A percentile compares a stretch with the other conserved stretches of the same genome.
phyloP scores from a whole-genome alignment of 148 eudicot genomes.

The Chenopodium album region DNA sequence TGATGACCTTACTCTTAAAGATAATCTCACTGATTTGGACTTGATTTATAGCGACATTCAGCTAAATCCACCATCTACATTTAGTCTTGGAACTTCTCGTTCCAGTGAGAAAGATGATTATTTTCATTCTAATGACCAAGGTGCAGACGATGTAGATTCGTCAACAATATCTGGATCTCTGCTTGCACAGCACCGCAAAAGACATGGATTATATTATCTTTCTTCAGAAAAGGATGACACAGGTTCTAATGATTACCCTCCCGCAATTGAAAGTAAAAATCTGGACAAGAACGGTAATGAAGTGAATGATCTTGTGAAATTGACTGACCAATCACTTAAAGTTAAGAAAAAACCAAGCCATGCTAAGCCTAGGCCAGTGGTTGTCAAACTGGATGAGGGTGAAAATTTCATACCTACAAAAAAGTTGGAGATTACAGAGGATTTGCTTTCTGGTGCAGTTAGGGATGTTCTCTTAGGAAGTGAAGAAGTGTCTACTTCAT shows the following conservation, averaged over 20 bases:
- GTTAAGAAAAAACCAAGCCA: constrained; percentile 62
- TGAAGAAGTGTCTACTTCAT: constrained; percentile 45
- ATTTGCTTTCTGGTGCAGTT: constrained; percentile 73
- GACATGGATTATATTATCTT: constrained; percentile 83
- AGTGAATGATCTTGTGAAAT: constrained; percentile 67
- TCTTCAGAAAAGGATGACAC: constrained; percentile 54
- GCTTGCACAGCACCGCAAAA: constrained; percentile 74
- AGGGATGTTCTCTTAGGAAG: constrained; percentile 60
- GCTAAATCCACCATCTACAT: constrained; percentile 40
- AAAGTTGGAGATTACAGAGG: constrained; percentile 42
- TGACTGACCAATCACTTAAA: constrained; percentile 67
- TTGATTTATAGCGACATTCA: constrained; percentile 53
- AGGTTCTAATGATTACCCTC: constrained; percentile 58
- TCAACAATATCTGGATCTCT: constrained; percentile 61
- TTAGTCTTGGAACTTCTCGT: constrained; percentile 48
- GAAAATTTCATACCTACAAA: constrained; percentile 36
- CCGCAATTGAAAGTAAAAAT: constrained; percentile 58
- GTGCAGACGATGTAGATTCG: constrained; percentile 52
- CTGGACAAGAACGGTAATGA: constrained; percentile 33
- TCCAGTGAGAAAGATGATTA: constrained; percentile 32
- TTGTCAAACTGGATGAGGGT: constrained; percentile 75
- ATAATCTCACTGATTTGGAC: constrained; percentile 67
- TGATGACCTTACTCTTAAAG: constrained; percentile 57
- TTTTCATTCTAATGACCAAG: constrained; percentile 20
- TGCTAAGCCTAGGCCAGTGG: constrained; percentile 74